Evolutionary conservation across 768 basidiomycete species (phyloP).

Genomic region (Mycena galopus): DNA sequence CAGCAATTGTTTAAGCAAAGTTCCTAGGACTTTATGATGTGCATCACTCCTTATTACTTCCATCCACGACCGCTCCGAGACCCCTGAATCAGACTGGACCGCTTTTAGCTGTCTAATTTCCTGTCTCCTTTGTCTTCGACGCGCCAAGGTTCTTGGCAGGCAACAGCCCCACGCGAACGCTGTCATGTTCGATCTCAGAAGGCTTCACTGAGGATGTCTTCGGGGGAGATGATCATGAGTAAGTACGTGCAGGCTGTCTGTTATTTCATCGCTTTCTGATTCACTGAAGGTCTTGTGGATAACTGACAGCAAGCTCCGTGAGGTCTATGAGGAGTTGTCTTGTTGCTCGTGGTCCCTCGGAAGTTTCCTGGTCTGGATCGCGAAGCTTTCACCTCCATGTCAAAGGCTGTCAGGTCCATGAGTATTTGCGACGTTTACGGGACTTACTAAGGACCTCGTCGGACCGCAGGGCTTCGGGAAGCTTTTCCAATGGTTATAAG

Average conservation of each 20-base stretch:
- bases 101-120: conserved; percentile 8
- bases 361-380: conserved; percentile 17
- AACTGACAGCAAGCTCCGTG: conserved; percentile 3
- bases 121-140: conserved; percentile 16
- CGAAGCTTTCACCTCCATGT: conserved; percentile 13
- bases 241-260: conserved; percentile 7
- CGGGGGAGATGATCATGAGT: neutral
- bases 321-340: conserved; percentile 11
- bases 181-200: conserved; percentile 11
- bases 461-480: conserved; percentile 15
- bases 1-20: too few species aligned
- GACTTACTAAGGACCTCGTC: conserved; percentile 12
- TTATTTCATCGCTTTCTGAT: conserved; percentile 19
- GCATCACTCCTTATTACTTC: neutral
- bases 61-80: conserved; percentile 18
- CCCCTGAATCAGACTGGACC: neutral
- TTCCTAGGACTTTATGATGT: too few species aligned
- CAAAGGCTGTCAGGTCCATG: conserved; percentile 4
- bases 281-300: conserved; percentile 12
- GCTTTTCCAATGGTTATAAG: conserved; percentile 16
- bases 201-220: neutral
- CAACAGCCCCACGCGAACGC: conserved; percentile 3
- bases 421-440: conserved; percentile 16
- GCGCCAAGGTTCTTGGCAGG: conserved; percentile 7
- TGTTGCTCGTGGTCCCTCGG: conserved; percentile 15